A percentile compares a stretch with the other conserved stretches of the same genome.
Conservation (phyloP, 768 basidiomycete genomes). For the Tubosaeta sp. region DNA sequence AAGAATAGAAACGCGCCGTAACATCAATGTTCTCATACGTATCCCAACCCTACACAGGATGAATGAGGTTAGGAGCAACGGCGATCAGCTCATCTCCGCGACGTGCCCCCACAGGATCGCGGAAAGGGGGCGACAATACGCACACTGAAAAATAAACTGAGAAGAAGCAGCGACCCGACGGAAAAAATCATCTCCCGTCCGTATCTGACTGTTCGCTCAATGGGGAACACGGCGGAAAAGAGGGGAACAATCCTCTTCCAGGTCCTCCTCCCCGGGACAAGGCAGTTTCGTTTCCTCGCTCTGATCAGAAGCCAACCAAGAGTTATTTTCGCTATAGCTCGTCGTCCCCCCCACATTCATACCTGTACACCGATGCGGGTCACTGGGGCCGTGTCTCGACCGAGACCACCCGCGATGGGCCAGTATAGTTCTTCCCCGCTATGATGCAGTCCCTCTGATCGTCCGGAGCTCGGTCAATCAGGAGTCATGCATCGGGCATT, state of each 20-base stretch:
- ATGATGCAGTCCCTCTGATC: conserved; percentile 11
- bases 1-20: background rate
- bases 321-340: conserved; percentile 1
- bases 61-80: conserved; percentile 19
- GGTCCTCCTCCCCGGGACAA: conserved; percentile 2
- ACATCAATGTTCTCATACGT: background rate
- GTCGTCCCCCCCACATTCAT: background rate
- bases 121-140: conserved; percentile 5
- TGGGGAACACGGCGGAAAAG: conserved; percentile 5
- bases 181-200: background rate
- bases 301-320: background rate
- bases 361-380: conserved; percentile 14
- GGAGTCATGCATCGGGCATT: conserved; percentile 13
- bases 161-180: background rate
- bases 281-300: conserved; percentile 2
- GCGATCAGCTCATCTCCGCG: conserved; percentile 29
- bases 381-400: conserved; percentile 4
- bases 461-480: conserved; percentile 10
- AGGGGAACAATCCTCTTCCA: background rate
- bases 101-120: conserved; percentile 13
- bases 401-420: background rate
- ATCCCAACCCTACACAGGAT: conserved; percentile 8
- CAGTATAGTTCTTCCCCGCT: conserved; percentile 15
- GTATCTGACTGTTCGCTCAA: conserved; percentile 1
- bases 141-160: background rate